A percentile compares a stretch with the other conserved stretches of the same genome.
Conservation (phyloP, 345 rosid genomes). For the Hibiscus tridactylites region DNA sequence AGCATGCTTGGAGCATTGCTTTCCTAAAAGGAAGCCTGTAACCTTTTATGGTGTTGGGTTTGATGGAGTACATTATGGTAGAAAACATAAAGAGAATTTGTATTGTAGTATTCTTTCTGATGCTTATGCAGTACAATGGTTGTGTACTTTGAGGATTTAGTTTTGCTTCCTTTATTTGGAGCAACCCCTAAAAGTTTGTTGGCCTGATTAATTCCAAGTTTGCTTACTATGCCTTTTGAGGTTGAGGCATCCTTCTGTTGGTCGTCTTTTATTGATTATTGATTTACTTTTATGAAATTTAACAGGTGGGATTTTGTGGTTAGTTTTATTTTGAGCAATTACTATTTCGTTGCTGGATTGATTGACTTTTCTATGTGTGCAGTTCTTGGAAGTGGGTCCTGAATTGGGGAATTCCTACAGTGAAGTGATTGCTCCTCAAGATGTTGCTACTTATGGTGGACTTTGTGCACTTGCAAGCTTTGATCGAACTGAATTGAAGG, state of each 20-base stretch:
- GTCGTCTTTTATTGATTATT: neutral
- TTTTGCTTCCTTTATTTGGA: neutral
- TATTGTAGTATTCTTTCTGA: neutral
- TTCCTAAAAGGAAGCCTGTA: neutral
- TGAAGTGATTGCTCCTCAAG: conserved; percentile 97
- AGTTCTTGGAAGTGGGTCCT: conserved; percentile 93
- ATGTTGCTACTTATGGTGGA: conserved; percentile 96
- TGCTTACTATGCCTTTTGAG: neutral
- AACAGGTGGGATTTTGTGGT: neutral
- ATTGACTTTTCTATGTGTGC: conserved; percentile 17
- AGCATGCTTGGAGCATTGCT: neutral
- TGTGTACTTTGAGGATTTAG: neutral
- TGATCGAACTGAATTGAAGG: conserved; percentile 93
- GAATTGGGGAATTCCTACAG: conserved; percentile 77
- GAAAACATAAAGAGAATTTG: neutral
- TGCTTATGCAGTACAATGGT: neutral
- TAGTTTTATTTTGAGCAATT: neutral
- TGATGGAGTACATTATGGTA: neutral
- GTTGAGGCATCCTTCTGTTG: neutral
- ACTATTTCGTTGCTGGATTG: neutral
- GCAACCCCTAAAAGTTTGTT: neutral
- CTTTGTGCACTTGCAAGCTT: conserved; percentile 98
- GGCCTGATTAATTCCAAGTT: neutral
- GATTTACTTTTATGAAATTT: neutral
- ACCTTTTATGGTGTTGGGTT: neutral